phyloP scores from a whole-genome alignment of 148 eudicot species.

The Dysphania ambrosioides region DNA sequence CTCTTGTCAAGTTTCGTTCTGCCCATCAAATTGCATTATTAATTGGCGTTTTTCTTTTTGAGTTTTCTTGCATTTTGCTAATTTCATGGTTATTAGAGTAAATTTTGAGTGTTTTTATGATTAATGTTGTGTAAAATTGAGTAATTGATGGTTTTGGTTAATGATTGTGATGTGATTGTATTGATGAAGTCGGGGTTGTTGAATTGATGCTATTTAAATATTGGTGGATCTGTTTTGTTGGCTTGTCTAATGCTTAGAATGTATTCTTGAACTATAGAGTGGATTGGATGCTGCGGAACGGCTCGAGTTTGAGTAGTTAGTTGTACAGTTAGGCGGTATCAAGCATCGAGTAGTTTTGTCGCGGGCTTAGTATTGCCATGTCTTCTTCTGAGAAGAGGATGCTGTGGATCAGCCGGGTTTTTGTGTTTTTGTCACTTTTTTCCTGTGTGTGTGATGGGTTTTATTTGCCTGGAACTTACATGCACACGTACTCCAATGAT shows the following conservation, averaged over 20 bases:
- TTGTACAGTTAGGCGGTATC: background rate
- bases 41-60: too few relatives aligned
- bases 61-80: too few relatives aligned
- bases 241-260: too few relatives aligned
- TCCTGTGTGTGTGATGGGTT: slow-evolving; percentile 48
- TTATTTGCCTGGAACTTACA: slow-evolving; percentile 66
- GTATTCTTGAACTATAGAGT: slow-evolving; percentile 7
- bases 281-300: slow-evolving; percentile 10
- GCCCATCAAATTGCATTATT: background rate
- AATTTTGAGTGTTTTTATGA: too few relatives aligned
- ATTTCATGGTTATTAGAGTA: too few relatives aligned
- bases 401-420: slow-evolving; percentile 19
- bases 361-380: slow-evolving; percentile 6
- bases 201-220: background rate
- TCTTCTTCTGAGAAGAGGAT: slow-evolving; percentile 15
- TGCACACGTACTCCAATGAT: slow-evolving; percentile 45
- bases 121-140: too few relatives aligned
- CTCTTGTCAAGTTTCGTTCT: background rate
- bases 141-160: too few relatives aligned
- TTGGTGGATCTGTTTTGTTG: slow-evolving; percentile 7
- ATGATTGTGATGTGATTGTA: too few relatives aligned
- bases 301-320: too few relatives aligned
- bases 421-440: slow-evolving; percentile 31
- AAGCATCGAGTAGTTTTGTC: background rate
- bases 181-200: too few relatives aligned